phyloP scores from a whole-genome alignment of 2,329 filamentous ascomycete species.

The Kalaharituber pfeilii region DNA sequence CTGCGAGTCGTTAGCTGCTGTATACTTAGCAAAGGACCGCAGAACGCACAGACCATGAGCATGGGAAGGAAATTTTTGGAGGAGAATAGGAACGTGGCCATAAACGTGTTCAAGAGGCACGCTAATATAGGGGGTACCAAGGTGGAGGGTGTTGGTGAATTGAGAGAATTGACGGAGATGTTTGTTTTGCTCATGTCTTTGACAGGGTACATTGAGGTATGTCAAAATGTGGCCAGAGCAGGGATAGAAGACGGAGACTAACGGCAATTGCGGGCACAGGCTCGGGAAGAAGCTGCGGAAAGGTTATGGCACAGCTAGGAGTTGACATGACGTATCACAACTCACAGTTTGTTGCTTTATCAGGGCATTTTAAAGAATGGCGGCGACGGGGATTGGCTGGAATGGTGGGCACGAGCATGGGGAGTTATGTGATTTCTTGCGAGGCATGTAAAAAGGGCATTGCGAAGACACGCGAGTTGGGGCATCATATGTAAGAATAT shows the following conservation, averaged over 20 bases:
- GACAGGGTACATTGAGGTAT: conserved; percentile 72
- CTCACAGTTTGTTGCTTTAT: conserved; percentile 1
- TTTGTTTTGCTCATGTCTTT: conserved; percentile 68
- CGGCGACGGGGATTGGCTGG: background rate
- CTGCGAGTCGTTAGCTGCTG: conserved; percentile 68
- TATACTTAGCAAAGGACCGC: conserved; percentile 61
- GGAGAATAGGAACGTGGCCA: conserved; percentile 67
- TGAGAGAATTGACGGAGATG: conserved; percentile 66
- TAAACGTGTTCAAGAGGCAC: conserved; percentile 77
- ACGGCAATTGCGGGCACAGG: background rate
- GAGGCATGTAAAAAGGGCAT: background rate
- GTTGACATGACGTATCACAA: background rate
- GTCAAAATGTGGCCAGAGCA: conserved; percentile 22
- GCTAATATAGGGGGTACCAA: conserved; percentile 50
- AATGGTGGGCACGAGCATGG: background rate
- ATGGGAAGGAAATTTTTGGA: conserved; percentile 65
- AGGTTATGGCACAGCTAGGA: background rate
- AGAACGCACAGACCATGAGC: conserved; percentile 54
- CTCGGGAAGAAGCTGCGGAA: background rate
- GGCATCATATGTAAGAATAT: conserved; percentile 1
- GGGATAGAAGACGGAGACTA: background rate
- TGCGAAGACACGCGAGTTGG: conserved; percentile 19
- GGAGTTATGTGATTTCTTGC: background rate
- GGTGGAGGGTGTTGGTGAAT: conserved; percentile 36
- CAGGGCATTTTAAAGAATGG: background rate